These are phyloP conservation scores for Boletus subcaerulescens DNA, from an alignment of 768 basidiomycete species.

Conservation along the genomic window DNA sequence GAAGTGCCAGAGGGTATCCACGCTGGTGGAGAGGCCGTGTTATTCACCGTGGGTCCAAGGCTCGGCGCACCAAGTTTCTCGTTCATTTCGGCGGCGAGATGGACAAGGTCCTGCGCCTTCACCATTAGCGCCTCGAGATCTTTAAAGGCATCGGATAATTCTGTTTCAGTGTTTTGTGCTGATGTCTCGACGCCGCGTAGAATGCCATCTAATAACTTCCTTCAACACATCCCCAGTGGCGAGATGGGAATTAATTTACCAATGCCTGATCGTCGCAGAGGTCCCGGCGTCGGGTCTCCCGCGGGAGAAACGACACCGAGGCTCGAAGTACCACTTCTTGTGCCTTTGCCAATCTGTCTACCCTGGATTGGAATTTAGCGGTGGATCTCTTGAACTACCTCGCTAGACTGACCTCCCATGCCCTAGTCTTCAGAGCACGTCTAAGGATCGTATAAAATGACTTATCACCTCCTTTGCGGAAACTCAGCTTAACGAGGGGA, in stretches of 20 bases:
- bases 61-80: constrained; percentile 61
- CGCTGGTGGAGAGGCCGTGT: constrained; percentile 7
- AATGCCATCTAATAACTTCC: constrained; percentile 64
- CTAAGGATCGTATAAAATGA: constrained; percentile 76
- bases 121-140: constrained; percentile 91
- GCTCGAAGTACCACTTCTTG: constrained; percentile 21
- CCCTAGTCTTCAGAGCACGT: constrained; percentile 62
- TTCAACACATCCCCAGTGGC: constrained; percentile 2
- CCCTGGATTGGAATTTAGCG: constrained; percentile 20
- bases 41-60: constrained; percentile 4
- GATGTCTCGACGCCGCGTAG: constrained; percentile 70
- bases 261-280: constrained; percentile 26
- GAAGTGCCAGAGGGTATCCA: constrained; percentile 17
- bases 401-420: constrained; percentile 60
- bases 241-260: constrained; percentile 17
- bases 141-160: constrained; percentile 72
- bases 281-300: constrained; percentile 12
- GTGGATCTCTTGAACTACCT: not conserved
- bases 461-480: constrained; percentile 88
- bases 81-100: constrained; percentile 83
- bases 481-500: constrained; percentile 77
- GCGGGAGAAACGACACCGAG: constrained; percentile 18
- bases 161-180: constrained; percentile 56
- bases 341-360: constrained; percentile 26
- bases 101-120: constrained; percentile 91